Evolutionary conservation across 805 yeast species (phyloP).

Genomic region (Lachancea nothofagi): DNA sequence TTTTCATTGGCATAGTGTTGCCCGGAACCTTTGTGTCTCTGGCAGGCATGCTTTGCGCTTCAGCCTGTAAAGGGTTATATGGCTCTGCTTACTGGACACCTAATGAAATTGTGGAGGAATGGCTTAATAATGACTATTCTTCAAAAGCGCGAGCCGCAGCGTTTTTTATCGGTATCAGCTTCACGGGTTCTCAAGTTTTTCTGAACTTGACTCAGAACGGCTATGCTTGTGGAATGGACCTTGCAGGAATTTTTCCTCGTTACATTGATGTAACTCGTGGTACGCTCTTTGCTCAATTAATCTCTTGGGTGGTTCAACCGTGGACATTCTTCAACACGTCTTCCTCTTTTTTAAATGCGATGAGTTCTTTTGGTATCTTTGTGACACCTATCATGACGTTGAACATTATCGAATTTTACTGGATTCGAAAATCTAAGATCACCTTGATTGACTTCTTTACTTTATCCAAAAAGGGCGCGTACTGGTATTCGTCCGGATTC

Average conservation of each 20-base stretch:
- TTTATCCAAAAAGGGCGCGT: constrained; percentile 18
- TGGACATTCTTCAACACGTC: constrained; percentile 38
- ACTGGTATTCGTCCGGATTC: constrained; percentile 20
- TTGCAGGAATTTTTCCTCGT: constrained; percentile 34
- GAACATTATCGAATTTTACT: constrained; percentile 35
- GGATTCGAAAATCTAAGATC: constrained; percentile 30
- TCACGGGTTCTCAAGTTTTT: constrained; percentile 34
- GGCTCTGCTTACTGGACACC: constrained; percentile 38
- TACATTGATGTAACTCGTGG: constrained; percentile 36
- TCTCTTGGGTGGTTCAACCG: constrained; percentile 38
- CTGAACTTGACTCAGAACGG: constrained; percentile 37
- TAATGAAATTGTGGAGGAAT: constrained; percentile 34
- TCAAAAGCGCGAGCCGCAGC: constrained; percentile 37
- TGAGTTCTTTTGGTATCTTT: constrained; percentile 37
- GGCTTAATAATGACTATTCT: constrained; percentile 36
- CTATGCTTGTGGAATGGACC: constrained; percentile 38
- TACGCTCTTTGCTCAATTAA: constrained; percentile 31
- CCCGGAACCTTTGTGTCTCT: constrained; percentile 38
- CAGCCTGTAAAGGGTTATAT: constrained; percentile 32
- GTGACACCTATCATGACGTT: constrained; percentile 36
- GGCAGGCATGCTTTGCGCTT: constrained; percentile 37
- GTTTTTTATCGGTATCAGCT: constrained; percentile 36
- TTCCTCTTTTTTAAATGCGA: constrained; percentile 33
- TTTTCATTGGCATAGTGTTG: constrained; percentile 31
- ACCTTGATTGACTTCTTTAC: constrained; percentile 35